Conservation (phyloP, 257 asterid species). For the Solanum dulcamara region DNA sequence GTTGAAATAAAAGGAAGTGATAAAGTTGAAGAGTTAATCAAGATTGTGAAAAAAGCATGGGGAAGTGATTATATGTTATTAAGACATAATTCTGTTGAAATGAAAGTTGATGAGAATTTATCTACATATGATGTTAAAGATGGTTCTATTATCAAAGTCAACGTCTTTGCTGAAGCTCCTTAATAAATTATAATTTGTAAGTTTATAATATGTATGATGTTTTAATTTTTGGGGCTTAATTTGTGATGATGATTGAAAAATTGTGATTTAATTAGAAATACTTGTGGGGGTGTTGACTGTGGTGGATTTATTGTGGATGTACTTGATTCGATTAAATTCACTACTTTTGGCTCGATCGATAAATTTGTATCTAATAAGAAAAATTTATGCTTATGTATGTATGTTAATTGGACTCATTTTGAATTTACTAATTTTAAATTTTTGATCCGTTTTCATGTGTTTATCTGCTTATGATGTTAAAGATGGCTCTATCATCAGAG, state of each 20-base stretch:
- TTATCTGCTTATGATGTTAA: constrained; percentile 7
- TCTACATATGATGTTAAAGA: constrained; percentile 18
- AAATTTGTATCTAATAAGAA: background rate
- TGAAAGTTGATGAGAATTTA: constrained; percentile 13
- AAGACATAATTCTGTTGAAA: constrained; percentile 2
- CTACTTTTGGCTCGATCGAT: background rate
- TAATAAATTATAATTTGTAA: background rate
- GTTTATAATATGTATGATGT: background rate
- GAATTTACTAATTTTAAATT: background rate
- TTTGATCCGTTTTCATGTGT: background rate
- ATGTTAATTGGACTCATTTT: background rate
- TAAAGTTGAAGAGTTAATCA: constrained; percentile 13
- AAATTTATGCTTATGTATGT: background rate
- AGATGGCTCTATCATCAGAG: constrained; percentile 13
- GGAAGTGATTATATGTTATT: constrained; percentile 17
- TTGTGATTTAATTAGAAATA: no score
- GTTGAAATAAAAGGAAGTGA: constrained; percentile 10
- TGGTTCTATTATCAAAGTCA: constrained; percentile 22
- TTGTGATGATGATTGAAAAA: no score
- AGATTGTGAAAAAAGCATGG: constrained; percentile 14
- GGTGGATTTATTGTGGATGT: background rate
- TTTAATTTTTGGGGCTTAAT: background rate
- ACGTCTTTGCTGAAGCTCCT: constrained; percentile 19
- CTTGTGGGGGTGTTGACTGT: background rate
- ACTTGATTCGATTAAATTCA: no score